A percentile compares a stretch with the other conserved stretches of the same genome.
These are phyloP conservation scores for Phytophthora boehmeriae DNA, from an alignment of 352 stramenopile genomes.

Conservation along the genomic window DNA sequence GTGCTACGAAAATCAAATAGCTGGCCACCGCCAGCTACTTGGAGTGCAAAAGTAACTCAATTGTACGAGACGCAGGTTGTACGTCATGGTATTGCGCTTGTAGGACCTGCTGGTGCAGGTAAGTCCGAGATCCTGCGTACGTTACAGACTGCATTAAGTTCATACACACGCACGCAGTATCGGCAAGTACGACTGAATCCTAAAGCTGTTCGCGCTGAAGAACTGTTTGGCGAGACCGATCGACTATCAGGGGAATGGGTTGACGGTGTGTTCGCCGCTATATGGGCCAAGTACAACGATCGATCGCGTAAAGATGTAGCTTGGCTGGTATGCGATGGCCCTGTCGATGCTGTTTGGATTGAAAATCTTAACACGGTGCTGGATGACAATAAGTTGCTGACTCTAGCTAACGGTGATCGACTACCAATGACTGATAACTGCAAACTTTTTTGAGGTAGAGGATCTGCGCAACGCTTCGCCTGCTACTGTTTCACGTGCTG, in stretches of 20 bases:
- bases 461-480: constrained; percentile 92
- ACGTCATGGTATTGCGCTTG: constrained; percentile 91
- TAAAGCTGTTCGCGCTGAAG: constrained; percentile 79
- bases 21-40: constrained; percentile 50
- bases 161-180: constrained; percentile 66
- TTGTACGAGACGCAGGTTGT: constrained; percentile 94
- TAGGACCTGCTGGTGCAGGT: constrained; percentile 85
- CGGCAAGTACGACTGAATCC: constrained; percentile 83
- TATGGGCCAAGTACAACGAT: constrained; percentile 91
- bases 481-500: constrained; percentile 90
- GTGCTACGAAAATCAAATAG: constrained; percentile 62
- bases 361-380: constrained; percentile 96
- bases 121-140: constrained; percentile 78
- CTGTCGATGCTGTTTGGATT: constrained; percentile 94
- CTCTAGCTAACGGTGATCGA: constrained; percentile 91
- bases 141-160: constrained; percentile 68
- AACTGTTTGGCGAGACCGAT: constrained; percentile 87
- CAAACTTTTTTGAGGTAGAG: constrained; percentile 94
- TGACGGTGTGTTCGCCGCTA: constrained; percentile 80
- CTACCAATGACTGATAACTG: constrained; percentile 90
- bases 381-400: constrained; percentile 95
- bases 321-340: constrained; percentile 95
- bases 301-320: constrained; percentile 75
- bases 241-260: constrained; percentile 78
- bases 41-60: constrained; percentile 91